These are phyloP conservation scores for Pseudophaeomoniella oleicola DNA, from an alignment of 2,329 filamentous ascomycete genomes.

Conservation along the genomic window DNA sequence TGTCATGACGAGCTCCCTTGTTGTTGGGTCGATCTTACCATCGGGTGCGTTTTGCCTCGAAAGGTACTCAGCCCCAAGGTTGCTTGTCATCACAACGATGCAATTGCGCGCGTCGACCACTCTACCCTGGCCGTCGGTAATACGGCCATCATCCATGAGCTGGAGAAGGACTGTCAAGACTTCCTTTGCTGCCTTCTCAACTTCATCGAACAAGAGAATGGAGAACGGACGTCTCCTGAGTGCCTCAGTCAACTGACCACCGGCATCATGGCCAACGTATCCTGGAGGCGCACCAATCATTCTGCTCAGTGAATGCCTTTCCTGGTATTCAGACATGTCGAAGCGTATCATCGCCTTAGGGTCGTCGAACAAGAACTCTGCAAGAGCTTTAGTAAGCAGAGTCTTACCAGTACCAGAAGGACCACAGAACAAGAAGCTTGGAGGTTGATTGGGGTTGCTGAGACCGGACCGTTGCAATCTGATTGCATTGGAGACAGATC, in stretches of 20 bases:
- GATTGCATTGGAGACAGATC: slow-evolving; percentile 89
- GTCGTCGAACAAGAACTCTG: slow-evolving; percentile 96
- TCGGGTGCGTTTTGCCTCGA: slow-evolving; percentile 61
- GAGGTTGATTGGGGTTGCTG: slow-evolving; percentile 88
- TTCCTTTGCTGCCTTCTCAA: slow-evolving; percentile 97
- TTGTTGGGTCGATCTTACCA: slow-evolving; percentile 73
- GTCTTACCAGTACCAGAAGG: slow-evolving; percentile 98
- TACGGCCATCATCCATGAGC: slow-evolving; percentile 97
- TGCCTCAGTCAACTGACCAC: slow-evolving; percentile 88
- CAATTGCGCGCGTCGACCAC: slow-evolving; percentile 93
- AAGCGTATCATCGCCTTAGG: slow-evolving; percentile 96
- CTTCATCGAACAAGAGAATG: slow-evolving; percentile 92
- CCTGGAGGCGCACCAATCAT: slow-evolving; percentile 98
- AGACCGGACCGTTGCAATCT: slow-evolving; percentile 88
- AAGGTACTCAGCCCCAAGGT: slow-evolving; percentile 90
- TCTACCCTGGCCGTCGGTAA: slow-evolving; percentile 93
- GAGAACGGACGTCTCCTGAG: slow-evolving; percentile 93
- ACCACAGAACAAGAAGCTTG: slow-evolving; percentile 97
- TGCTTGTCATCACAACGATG: slow-evolving; percentile 98
- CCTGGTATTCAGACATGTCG: slow-evolving; percentile 99
- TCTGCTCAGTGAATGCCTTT: slow-evolving; percentile 82
- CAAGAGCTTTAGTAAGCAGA: slow-evolving; percentile 86
- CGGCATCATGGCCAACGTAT: slow-evolving; percentile 91
- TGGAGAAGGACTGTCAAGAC: slow-evolving; percentile 93
- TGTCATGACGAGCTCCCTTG: slow-evolving; percentile 78